Evolutionary conservation across 805 yeast species (phyloP), one percentile per base, ranked within the genome.

Genomic region (Pichia phayaonensis): DNA sequence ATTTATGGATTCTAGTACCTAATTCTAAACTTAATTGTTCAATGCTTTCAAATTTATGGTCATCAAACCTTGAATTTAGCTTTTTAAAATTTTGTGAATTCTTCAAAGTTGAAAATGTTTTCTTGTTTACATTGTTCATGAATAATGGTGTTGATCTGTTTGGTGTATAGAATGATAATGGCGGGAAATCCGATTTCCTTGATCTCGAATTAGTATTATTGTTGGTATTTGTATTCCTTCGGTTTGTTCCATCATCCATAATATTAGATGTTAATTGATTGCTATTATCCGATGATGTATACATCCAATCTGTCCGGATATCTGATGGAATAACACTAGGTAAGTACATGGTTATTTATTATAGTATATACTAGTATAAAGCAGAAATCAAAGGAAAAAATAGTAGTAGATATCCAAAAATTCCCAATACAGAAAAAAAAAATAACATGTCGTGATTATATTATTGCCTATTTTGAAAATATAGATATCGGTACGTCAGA

Each of bases 281-380:
- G 44, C 48, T 40, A 31, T 24, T 42, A 47, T 36, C 48, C 47
- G 45, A 42, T 13, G 62, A 49, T 26, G 51, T 54, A n/a, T 54
- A 52, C 60, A 57, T 58, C 81, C 81, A 76, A 12, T 74, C 61
- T 40, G 68, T 69, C 56, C 72, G 78, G 16, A 73, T 69, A 49
- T 75, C 77, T 21, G 71, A 61, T 0, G 79, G 72, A 18, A 75
- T 69, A 47, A 77, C 49, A 45, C 67, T 67, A 11, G 83, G 82
- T 45, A 76, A 59, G 56, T 73, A 76, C 83, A 77, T 77, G n/a
- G 18, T 27, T 13, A 13, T 2, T 29, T 29, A 3, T 29, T 29
- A 29, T 29, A 29, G 29, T 11, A 4, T 29, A 29, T 29, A 29
- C 12, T 29, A 15, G 10, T 29, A 15, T 29, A 29, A 13, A 3